Evolutionary conservation across 169 alveolate genomes (phyloP).

Genomic region (Eimeria sp.): DNA sequence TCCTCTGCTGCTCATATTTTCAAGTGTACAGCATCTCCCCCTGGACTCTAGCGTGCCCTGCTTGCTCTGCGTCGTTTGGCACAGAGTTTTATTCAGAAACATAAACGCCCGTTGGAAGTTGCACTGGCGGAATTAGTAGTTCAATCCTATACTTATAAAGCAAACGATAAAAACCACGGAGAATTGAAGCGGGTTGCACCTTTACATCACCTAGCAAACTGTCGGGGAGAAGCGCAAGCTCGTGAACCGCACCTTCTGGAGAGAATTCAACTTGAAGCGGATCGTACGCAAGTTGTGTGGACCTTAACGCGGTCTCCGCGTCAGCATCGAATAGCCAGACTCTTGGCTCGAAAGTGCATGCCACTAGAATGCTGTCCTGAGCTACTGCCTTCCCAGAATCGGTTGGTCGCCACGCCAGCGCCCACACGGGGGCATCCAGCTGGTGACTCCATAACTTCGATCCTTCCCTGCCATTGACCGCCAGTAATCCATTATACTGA

Average conservation of each 20-base stretch:
- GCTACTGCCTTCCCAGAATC: background rate
- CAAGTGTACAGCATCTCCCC: background rate
- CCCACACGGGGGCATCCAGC: constrained; percentile 91
- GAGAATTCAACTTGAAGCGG: constrained; percentile 87
- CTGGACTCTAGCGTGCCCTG: background rate
- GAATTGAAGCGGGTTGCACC: background rate
- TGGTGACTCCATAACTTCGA: constrained; percentile 85
- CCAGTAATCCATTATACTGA: constrained; percentile 88
- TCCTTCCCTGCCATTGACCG: constrained; percentile 89
- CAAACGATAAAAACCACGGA: background rate
- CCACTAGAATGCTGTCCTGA: constrained; percentile 85
- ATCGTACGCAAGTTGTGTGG: constrained; percentile 89
- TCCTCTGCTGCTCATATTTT: background rate
- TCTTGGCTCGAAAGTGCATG: constrained; percentile 94
- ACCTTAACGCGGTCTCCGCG: constrained; percentile 85
- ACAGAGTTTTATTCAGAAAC: background rate
- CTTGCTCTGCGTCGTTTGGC: background rate
- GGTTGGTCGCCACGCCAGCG: constrained; percentile 89
- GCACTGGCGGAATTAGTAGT: background rate
- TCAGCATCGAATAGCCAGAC: constrained; percentile 88
- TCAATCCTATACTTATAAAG: background rate
- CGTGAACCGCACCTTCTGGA: constrained; percentile 27
- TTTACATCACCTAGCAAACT: background rate
- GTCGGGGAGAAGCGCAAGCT: background rate
- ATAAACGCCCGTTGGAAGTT: background rate